A percentile compares a stretch with the other conserved stretches of the same genome.
Conservation (phyloP, 306 rosid genomes). For the apple (Malus domestica) region ASM211411v1 NC_041789.1:20315001-20315500, state of each 20-base stretch:
- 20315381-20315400: neutral
- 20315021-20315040: conserved; percentile 14
- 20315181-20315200: conserved; percentile 64
- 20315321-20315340: conserved; percentile 27
- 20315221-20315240: conserved; percentile 43
- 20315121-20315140: conserved; percentile 10
- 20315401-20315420: neutral
- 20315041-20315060: conserved; percentile 2
- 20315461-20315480: neutral
- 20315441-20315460: neutral
- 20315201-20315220: conserved; percentile 52
- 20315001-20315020: conserved; percentile 24
- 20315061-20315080: neutral
- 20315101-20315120: conserved; percentile 25
- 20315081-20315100: conserved; percentile 15
- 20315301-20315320: conserved; percentile 59
- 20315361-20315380: neutral
- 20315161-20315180: conserved; percentile 59
- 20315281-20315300: conserved; percentile 48
- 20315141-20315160: conserved; percentile 49
- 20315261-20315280: conserved; percentile 47
- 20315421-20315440: neutral
- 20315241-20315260: conserved; percentile 75
- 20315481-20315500: neutral
- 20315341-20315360: neutral